phyloP scores from a whole-genome alignment of 495 filamentous ascomycete genomes.

The Alectoria sarmentosa region DNA sequence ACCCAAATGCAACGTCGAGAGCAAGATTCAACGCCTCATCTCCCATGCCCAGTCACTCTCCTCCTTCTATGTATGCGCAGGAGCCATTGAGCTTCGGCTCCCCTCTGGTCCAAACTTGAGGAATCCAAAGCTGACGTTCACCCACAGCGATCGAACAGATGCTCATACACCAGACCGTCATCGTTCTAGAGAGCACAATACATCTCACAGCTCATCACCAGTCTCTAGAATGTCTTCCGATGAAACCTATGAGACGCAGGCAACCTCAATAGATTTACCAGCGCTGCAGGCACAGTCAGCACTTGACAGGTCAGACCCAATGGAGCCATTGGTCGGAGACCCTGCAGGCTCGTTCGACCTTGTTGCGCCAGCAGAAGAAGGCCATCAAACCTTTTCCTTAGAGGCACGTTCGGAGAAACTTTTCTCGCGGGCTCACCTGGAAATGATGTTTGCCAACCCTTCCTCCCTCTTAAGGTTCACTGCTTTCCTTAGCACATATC shows the following conservation, averaged over 20 bases:
- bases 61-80: not conserved
- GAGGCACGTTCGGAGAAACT: constrained; percentile 57
- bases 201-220: constrained; percentile 24
- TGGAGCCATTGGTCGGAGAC: constrained; percentile 26
- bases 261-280: constrained; percentile 22
- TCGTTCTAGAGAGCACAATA: constrained; percentile 12
- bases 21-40: constrained; percentile 10
- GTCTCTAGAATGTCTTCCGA: constrained; percentile 21
- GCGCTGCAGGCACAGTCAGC: constrained; percentile 25
- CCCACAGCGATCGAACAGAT: constrained; percentile 5
- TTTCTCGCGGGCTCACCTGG: constrained; percentile 58
- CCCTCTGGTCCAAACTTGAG: no score
- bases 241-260: constrained; percentile 25
- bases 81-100: constrained; percentile 12
- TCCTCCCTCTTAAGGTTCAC: constrained; percentile 57
- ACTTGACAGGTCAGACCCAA: constrained; percentile 22
- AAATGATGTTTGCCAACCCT: constrained; percentile 54
- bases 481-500: constrained; percentile 63
- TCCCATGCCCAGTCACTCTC: constrained; percentile 8
- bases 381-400: constrained; percentile 32
- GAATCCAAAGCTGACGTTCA: not conserved
- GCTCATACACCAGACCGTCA: constrained; percentile 1
- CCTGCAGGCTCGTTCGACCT: constrained; percentile 27
- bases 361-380: constrained; percentile 25
- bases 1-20: constrained; percentile 1